Conservation (phyloP, 2,329 filamentous ascomycete species). For the Pestalotiopsis sp. region DNA sequence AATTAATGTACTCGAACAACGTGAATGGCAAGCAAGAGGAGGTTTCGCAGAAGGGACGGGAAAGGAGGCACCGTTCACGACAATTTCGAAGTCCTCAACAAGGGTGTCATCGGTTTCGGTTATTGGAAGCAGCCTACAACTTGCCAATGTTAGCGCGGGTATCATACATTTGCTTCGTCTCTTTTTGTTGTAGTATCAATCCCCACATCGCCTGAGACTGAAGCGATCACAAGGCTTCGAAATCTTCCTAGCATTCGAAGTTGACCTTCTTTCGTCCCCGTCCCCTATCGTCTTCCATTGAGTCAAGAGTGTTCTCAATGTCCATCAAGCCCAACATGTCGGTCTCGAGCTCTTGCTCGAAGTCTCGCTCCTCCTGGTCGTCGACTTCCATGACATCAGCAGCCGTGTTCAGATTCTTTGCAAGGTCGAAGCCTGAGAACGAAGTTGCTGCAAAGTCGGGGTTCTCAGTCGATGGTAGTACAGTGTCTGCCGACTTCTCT, state of each 20-base stretch:
- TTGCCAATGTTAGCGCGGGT: constrained; percentile 8
- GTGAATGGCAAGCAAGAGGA: not conserved
- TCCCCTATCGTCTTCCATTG: constrained; percentile 53
- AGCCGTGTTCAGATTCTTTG: constrained; percentile 52
- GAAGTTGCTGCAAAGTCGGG: constrained; percentile 29
- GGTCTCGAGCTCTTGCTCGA: constrained; percentile 62
- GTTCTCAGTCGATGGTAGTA: constrained; percentile 26
- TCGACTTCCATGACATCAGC: constrained; percentile 51
- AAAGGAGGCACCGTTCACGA: not conserved
- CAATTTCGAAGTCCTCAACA: not conserved
- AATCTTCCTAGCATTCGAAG: constrained; percentile 44
- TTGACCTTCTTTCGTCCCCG: constrained; percentile 54
- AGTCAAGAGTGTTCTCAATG: constrained; percentile 62
- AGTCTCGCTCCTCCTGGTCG: constrained; percentile 48
- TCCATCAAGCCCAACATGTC: constrained; percentile 69
- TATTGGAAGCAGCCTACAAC: constrained; percentile 1
- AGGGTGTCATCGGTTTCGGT: not conserved
- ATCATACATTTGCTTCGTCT: constrained; percentile 9
- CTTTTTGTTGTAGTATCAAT: not conserved
- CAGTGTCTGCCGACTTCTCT: constrained; percentile 24
- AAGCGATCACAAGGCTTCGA: constrained; percentile 15
- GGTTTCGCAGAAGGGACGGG: not conserved
- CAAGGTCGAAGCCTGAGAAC: constrained; percentile 50
- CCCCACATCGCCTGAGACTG: constrained; percentile 4
- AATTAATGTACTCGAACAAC: not conserved